Evolutionary conservation across 805 yeast genomes (phyloP).

Genomic region (Kuraishia hungarica): DNA sequence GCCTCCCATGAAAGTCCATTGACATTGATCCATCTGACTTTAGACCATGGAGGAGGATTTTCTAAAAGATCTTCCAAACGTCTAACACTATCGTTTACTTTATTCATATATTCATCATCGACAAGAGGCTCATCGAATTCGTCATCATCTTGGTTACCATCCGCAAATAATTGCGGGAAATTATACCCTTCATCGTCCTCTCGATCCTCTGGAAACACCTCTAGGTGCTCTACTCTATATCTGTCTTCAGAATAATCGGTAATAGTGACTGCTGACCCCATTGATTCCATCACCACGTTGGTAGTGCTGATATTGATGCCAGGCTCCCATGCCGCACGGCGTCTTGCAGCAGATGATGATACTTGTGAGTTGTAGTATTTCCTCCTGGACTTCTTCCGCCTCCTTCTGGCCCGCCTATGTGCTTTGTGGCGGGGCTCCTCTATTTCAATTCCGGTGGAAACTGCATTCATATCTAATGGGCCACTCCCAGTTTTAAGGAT

Average conservation of each 20-base stretch:
- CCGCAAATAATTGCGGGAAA: slow-evolving; percentile 2
- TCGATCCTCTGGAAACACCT: slow-evolving; percentile 19
- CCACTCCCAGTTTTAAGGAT: not conserved
- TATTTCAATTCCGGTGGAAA: not conserved
- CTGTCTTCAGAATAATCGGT: slow-evolving; percentile 40
- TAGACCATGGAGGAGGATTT: slow-evolving; percentile 35
- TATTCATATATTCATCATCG: slow-evolving; percentile 7
- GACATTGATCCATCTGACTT: slow-evolving; percentile 48
- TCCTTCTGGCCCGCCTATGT: not conserved
- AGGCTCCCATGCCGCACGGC: slow-evolving; percentile 48
- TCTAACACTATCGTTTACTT: slow-evolving; percentile 12
- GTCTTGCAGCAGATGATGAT: slow-evolving; percentile 25
- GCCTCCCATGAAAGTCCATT: slow-evolving; percentile 60
- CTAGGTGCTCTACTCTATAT: slow-evolving; percentile 35
- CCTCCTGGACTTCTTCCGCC: slow-evolving; percentile 10
- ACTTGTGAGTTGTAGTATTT: slow-evolving; percentile 27
- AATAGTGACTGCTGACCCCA: slow-evolving; percentile 45
- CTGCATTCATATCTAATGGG: not conserved
- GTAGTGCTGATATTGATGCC: slow-evolving; percentile 47
- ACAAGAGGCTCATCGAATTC: not conserved
- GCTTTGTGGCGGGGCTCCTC: not conserved
- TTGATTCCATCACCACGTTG: slow-evolving; percentile 37
- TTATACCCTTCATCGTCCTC: slow-evolving; percentile 8
- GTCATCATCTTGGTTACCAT: slow-evolving; percentile 6
- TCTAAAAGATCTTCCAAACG: slow-evolving; percentile 24